Evolutionary conservation across 192 early-diverging fungal species (phyloP), one percentile per base, ranked within the genome.

Genomic region (Backusella liffmaniae): DNA sequence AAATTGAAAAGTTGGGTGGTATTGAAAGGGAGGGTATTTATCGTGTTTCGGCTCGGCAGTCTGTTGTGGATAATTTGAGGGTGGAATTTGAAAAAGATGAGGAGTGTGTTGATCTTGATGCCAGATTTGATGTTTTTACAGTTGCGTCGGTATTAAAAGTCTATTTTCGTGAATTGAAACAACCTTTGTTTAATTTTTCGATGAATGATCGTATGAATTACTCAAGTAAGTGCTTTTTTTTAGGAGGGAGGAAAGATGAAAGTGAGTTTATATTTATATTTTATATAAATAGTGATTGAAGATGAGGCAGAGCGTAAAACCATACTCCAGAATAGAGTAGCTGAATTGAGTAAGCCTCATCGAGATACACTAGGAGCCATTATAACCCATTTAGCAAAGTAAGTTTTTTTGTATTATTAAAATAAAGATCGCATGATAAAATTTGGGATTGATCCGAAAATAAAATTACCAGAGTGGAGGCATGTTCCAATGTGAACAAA

Each of bases 161-260:
- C 30, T 93, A 90, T 77, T 79, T 93, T 6, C 79, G 92, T 18
- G 88, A 91, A 70, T 74, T 93, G 18, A 87, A 90, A 15, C 78
- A 85, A 13, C 91, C 91, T 35, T 67, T 92, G n/a, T 87, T 92
- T 75, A 79, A 85, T 3, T 87, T 91, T 49, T 32, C 85, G 8
- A 59, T 86, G 13, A 79, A 80, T 5, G 89, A 89, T 21, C 77
- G 91, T 4, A 74, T 81, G 26, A 83, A 86, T 49, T 89, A 90
- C 73, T 84, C 89, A 3, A 73, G 79, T 79, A 76, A 71, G 78
- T 67, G 23, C 3, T 49, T 44, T 56, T 75, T 67, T 34, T 53
- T 34, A 26, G 1, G 46, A 26, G 67, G 5, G 34, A 23, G 6
- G 29, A 2, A 0, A 9, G 10, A 4, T 32, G 5, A 16, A n/a